Evolutionary conservation across 441 rosid species (phyloP).

Genomic region (Gossypium lobatum): DNA sequence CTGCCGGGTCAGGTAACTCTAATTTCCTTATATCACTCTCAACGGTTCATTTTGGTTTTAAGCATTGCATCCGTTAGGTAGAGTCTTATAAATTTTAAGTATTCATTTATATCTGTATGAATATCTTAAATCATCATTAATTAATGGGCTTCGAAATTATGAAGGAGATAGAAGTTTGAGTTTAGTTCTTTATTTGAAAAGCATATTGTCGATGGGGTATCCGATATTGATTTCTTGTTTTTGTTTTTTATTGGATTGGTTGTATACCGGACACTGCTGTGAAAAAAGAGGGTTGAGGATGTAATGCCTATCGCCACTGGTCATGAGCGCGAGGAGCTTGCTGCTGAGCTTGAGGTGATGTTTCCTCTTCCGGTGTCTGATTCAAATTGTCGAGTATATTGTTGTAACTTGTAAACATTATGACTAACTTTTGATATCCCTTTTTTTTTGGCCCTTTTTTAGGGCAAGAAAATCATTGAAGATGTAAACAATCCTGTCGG

Average conservation of each 20-base stretch:
- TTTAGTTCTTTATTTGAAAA: not conserved
- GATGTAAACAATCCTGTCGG: slow-evolving; percentile 55
- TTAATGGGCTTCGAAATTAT: not conserved
- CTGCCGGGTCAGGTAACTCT: slow-evolving; percentile 47
- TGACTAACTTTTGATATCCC: not conserved
- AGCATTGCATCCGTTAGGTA: not conserved
- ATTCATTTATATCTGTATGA: no score
- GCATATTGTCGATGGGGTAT: not conserved
- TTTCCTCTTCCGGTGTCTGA: not conserved
- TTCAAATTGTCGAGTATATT: not conserved
- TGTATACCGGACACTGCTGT: slow-evolving; percentile 37
- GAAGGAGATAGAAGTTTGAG: not conserved
- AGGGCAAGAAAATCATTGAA: slow-evolving; percentile 68
- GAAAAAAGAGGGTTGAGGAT: slow-evolving; percentile 65
- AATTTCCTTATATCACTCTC: slow-evolving; percentile 17
- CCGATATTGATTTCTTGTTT: not conserved
- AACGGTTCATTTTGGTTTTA: not conserved
- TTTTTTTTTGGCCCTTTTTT: slow-evolving; percentile 1
- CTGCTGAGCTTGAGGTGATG: slow-evolving; percentile 64
- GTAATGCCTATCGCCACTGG: slow-evolving; percentile 93
- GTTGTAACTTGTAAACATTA: not conserved
- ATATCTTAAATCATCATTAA: not conserved
- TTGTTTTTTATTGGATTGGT: slow-evolving; percentile 2
- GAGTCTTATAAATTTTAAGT: no score
- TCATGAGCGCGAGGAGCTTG: slow-evolving; percentile 90